Conservation (phyloP, 345 rosid species). For the Citrus unshiu region DNA sequence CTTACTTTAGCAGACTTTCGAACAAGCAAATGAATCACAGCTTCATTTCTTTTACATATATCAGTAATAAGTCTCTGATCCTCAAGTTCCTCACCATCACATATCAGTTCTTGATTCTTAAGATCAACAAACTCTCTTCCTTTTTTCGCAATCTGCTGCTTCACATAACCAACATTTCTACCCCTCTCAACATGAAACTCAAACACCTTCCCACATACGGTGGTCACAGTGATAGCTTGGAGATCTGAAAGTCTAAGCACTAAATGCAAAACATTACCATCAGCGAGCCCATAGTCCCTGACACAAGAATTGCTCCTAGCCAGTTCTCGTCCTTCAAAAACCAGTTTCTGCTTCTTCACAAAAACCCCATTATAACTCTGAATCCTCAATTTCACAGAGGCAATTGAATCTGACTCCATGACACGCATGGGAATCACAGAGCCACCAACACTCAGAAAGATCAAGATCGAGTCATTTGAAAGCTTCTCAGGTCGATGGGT, state of each 20-base stretch:
- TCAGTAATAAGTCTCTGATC: conserved; percentile 70
- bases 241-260: conserved; percentile 63
- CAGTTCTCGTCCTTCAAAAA: conserved; percentile 58
- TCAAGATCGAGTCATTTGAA: conserved; percentile 43
- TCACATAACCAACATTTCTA: conserved; percentile 71
- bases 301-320: conserved; percentile 46
- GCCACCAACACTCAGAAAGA: conserved; percentile 56
- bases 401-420: conserved; percentile 70
- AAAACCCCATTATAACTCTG: conserved; percentile 60
- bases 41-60: conserved; percentile 48
- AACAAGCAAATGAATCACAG: conserved; percentile 58
- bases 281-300: conserved; percentile 52
- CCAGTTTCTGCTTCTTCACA: conserved; percentile 64
- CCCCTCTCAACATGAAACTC: conserved; percentile 56
- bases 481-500: conserved; percentile 23
- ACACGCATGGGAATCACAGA: conserved; percentile 58
- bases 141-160: conserved; percentile 60
- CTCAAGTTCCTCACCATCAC: conserved; percentile 76
- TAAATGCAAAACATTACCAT: conserved; percentile 66
- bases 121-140: conserved; percentile 39
- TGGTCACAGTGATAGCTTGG: conserved; percentile 58
- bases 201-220: conserved; percentile 61
- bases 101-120: conserved; percentile 56
- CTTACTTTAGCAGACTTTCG: conserved; percentile 56
- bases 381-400: conserved; percentile 75